Evolutionary conservation across 129 eudicot species (phyloP).

Genomic region (Dittrichia graveolens): DNA sequence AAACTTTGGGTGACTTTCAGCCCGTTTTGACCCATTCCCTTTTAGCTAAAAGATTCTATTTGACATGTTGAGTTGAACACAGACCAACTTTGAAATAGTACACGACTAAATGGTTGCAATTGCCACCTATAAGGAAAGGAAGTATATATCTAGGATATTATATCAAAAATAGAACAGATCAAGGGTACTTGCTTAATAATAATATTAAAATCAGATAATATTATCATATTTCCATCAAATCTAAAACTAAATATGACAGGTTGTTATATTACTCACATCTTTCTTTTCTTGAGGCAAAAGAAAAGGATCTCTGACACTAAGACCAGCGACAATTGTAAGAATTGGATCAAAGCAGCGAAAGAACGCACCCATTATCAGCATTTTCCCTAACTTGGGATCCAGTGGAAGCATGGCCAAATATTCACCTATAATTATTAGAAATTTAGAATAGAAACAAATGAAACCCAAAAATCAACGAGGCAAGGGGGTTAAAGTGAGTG

Average conservation of each 20-base stretch:
- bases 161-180: not conserved
- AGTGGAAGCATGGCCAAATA: conserved; percentile 90
- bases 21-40: not conserved
- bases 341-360: conserved; percentile 96
- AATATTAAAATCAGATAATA: not conserved
- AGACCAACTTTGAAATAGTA: not conserved
- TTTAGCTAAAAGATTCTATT: not conserved
- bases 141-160: not conserved
- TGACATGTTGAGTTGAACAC: not conserved
- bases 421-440: conserved; percentile 53
- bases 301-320: conserved; percentile 97
- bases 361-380: conserved; percentile 95
- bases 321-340: conserved; percentile 96
- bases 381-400: conserved; percentile 97
- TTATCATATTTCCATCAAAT: no score
- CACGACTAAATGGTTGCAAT: not conserved
- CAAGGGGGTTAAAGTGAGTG: not conserved
- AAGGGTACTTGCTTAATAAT: not conserved
- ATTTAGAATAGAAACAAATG: conserved; percentile 16
- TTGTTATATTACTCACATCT: conserved; percentile 58
- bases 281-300: conserved; percentile 97
- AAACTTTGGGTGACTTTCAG: not conserved
- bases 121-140: not conserved
- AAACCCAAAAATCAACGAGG: not conserved
- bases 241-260: no score